Evolutionary conservation across 2,329 filamentous ascomycete genomes (phyloP).

Genomic region (Emergomyces orientalis): DNA sequence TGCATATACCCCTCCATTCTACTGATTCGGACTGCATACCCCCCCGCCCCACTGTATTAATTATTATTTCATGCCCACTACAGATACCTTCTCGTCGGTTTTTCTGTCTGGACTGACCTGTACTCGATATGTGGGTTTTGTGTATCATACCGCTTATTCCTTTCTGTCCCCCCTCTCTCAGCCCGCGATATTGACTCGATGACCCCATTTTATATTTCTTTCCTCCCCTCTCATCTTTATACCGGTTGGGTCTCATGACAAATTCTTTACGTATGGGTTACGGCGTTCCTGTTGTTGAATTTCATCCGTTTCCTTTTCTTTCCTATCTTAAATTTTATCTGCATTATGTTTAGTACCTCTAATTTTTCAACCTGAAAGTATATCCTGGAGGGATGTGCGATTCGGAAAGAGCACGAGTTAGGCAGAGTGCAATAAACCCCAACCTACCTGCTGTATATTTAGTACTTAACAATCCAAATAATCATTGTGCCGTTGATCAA

Average conservation of each 20-base stretch:
- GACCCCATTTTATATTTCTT: background rate
- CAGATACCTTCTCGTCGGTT: background rate
- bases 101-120: background rate
- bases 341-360: background rate
- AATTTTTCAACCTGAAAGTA: background rate
- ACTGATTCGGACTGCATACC: background rate
- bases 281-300: slow-evolving; percentile 2
- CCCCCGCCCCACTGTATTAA: background rate
- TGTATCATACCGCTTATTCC: background rate
- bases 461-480: background rate
- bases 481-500: background rate
- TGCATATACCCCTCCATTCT: slow-evolving; percentile 2
- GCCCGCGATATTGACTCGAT: background rate
- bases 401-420: background rate
- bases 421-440: background rate
- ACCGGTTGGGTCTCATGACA: slow-evolving; percentile 3
- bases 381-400: background rate
- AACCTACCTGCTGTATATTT: background rate
- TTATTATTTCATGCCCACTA: background rate
- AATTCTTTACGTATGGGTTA: slow-evolving; percentile 1
- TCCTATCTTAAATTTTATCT: background rate
- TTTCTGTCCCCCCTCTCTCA: background rate
- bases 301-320: background rate
- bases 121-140: slow-evolving; percentile 1
- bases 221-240: background rate